phyloP scores from a whole-genome alignment of 352 stramenopile species.

The Phytopythium cucurbitacearum region DNA sequence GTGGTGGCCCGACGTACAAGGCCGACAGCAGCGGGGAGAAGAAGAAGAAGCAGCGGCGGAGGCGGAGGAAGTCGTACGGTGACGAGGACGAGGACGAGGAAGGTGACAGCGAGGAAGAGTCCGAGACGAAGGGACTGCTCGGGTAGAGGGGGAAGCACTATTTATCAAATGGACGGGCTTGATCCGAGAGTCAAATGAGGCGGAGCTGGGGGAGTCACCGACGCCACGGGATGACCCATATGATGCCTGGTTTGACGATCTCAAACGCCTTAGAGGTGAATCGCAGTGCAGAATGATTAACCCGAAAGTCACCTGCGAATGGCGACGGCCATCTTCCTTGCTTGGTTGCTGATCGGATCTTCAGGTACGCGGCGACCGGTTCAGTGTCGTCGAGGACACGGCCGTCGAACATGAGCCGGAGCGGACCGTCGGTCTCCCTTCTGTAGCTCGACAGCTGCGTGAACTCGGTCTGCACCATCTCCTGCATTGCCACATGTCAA shows the following conservation, averaged over 20 bases:
- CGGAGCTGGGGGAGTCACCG: not conserved
- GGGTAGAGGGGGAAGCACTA: slow-evolving; percentile 16
- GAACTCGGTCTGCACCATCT: slow-evolving; percentile 44
- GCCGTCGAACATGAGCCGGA: slow-evolving; percentile 43
- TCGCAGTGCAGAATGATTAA: not conserved
- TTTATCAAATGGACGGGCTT: slow-evolving; percentile 16
- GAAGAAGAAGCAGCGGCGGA: slow-evolving; percentile 27
- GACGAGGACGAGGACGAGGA: slow-evolving; percentile 16
- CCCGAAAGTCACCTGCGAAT: slow-evolving; percentile 23
- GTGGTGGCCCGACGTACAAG: slow-evolving; percentile 64
- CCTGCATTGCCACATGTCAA: slow-evolving; percentile 6
- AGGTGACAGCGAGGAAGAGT: slow-evolving; percentile 23
- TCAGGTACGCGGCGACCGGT: slow-evolving; percentile 36
- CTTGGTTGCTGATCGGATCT: not conserved
- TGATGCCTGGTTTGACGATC: slow-evolving; percentile 28
- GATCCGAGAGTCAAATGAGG: slow-evolving; percentile 4
- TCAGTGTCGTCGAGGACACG: slow-evolving; percentile 34
- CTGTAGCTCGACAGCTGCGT: slow-evolving; percentile 34
- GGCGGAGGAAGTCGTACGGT: slow-evolving; percentile 23
- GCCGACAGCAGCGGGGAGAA: slow-evolving; percentile 27
- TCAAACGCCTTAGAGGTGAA: no score
- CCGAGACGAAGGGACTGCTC: slow-evolving; percentile 48
- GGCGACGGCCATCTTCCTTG: slow-evolving; percentile 29
- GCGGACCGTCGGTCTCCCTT: slow-evolving; percentile 25
- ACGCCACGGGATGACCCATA: slow-evolving; percentile 60